Conservation (phyloP, 768 basidiomycete genomes). For the Hericium coralloides region DNA sequence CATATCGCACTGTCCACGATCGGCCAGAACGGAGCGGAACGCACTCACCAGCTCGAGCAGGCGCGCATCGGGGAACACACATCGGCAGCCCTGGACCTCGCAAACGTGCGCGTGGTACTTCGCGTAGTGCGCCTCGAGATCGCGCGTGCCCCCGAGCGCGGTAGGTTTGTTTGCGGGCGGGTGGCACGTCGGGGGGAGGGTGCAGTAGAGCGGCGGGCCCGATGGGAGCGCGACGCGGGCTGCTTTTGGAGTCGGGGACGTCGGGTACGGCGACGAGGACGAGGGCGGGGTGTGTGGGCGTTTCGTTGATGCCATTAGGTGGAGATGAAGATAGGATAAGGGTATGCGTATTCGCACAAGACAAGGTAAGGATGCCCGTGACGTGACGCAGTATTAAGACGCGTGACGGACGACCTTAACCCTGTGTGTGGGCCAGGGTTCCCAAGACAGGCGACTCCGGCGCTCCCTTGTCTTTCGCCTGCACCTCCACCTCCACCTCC, state of each 20-base stretch:
- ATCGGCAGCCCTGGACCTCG: constrained; percentile 55
- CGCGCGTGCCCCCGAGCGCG: constrained; percentile 51
- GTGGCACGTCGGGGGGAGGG: constrained; percentile 78
- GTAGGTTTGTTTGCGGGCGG: constrained; percentile 46
- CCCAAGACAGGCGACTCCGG: too few relatives aligned
- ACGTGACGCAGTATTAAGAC: constrained; percentile 1
- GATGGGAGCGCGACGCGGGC: not conserved
- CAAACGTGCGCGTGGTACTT: constrained; percentile 81
- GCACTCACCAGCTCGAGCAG: constrained; percentile 69
- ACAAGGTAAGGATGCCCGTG: not conserved
- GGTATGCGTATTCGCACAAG: too few relatives aligned
- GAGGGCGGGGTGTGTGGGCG: constrained; percentile 7
- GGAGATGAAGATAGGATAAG: too few relatives aligned
- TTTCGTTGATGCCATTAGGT: constrained; percentile 5
- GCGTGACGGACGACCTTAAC: constrained; percentile 1
- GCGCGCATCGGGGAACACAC: constrained; percentile 79
- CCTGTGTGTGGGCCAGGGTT: not conserved
- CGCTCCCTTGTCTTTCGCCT: too few relatives aligned
- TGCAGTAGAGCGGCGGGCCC: constrained; percentile 41
- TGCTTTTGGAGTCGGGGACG: constrained; percentile 11
- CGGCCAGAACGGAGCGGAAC: not conserved
- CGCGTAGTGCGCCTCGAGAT: constrained; percentile 78
- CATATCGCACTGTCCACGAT: not conserved
- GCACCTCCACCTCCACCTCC: too few relatives aligned
- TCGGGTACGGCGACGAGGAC: constrained; percentile 1